These are phyloP conservation scores for Candolleomyces aberdarensis DNA, from an alignment of 768 basidiomycete species.

Conservation along the genomic window DNA sequence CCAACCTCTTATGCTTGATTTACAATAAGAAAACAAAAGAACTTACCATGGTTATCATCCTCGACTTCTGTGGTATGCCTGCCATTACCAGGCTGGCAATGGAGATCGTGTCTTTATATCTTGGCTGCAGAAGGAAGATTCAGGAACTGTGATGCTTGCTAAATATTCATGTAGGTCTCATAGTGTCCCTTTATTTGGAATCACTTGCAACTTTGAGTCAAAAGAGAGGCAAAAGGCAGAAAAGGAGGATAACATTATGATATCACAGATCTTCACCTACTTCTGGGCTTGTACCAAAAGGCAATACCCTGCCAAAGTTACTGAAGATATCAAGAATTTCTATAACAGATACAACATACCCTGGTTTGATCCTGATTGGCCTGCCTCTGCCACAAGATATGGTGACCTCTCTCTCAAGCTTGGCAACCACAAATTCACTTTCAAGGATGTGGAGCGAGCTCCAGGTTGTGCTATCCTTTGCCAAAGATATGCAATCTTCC, in stretches of 20 bases:
- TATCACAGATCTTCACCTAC: neutral
- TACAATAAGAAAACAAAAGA: neutral
- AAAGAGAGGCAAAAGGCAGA: too few species aligned
- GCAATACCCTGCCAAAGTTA: neutral
- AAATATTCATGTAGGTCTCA: neutral
- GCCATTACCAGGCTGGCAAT: too few species aligned
- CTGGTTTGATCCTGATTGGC: neutral
- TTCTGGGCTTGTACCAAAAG: neutral
- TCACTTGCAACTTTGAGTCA: neutral
- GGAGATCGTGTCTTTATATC: too few species aligned
- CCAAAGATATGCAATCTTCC: neutral
- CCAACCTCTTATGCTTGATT: neutral
- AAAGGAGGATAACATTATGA: neutral
- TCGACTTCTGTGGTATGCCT: neutral
- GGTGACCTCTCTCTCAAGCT: neutral
- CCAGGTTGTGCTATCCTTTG: neutral
- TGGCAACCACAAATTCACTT: neutral
- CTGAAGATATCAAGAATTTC: neutral
- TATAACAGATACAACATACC: neutral
- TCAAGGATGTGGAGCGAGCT: neutral
- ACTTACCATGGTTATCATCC: neutral
- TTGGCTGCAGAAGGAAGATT: slow-evolving; percentile 1
- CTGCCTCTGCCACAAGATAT: neutral
- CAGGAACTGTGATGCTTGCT: neutral
- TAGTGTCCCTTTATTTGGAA: neutral